These are phyloP conservation scores for Cladosporium sp. DNA, from an alignment of 2,329 filamentous ascomycete genomes.

Conservation along the genomic window DNA sequence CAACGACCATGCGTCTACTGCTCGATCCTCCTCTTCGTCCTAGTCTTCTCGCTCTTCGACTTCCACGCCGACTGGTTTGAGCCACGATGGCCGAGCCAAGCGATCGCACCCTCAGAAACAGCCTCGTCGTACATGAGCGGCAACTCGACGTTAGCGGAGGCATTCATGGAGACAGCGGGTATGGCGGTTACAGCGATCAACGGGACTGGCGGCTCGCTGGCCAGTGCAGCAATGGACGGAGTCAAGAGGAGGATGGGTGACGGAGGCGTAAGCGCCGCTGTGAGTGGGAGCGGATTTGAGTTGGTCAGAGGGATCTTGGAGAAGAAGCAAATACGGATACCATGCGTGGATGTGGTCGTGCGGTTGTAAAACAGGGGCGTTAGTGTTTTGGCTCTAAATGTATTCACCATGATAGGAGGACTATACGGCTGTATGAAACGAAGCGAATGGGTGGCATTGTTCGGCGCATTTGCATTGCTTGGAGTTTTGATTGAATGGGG, in stretches of 20 bases:
- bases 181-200: constrained; percentile 52
- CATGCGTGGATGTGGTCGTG: constrained; percentile 85
- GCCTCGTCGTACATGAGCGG: constrained; percentile 29
- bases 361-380: constrained; percentile 20
- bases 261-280: constrained; percentile 40
- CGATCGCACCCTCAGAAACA: constrained; percentile 32
- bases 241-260: constrained; percentile 40
- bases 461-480: constrained; percentile 12
- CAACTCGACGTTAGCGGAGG: constrained; percentile 31
- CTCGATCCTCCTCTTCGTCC: constrained; percentile 89
- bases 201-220: constrained; percentile 64
- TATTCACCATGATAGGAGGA: neutral
- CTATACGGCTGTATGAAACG: neutral
- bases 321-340: constrained; percentile 81
- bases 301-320: constrained; percentile 82
- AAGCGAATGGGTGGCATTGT: neutral
- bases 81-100: constrained; percentile 49
- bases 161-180: constrained; percentile 65
- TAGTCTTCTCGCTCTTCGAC: constrained; percentile 95
- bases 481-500: neutral
- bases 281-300: constrained; percentile 68
- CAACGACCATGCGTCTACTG: constrained; percentile 98
- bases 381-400: neutral
- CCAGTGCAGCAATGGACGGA: constrained; percentile 63
- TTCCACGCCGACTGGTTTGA: constrained; percentile 91